Evolutionary conservation across 192 early-diverging fungal genomes (phyloP), one percentile per base, ranked within the genome.

Genomic region (Dimargaris xerosporica): DNA sequence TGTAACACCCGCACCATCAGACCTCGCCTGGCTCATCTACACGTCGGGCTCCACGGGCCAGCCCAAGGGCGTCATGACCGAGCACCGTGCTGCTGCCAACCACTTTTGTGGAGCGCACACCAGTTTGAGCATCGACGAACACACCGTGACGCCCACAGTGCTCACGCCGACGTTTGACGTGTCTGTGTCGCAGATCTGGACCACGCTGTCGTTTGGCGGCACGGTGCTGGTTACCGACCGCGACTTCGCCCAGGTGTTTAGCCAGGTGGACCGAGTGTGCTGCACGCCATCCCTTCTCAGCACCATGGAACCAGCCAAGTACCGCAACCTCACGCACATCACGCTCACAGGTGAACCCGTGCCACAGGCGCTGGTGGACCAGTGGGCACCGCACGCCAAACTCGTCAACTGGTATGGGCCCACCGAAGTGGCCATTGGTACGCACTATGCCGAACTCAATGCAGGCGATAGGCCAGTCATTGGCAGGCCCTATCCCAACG

Each of bases 321-420:
- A 60, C 58, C 58, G 34, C 41, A 44, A 43, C 11, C 39, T 60
- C 4, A 19, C 16, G 15, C 19, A 10, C 5, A 43, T 63, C n/a
- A 50, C 53, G 21, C 43, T 59, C 39, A 62, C 59, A n/a, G 59
- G 61, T 19, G 52, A 54, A 19, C 48, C 48, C 16, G 48, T 68
- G 41, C 1, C 44, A 1, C 30, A 39, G 7, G 41, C 48, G 44
- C 12, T 56, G 44, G 44, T 41, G 15, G 39, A 43, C n/a, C 5
- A 25, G 17, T 34, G 50, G 41, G 30, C 39, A 54, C 39, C 9
- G 6, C 23, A 56, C 29, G 34, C 34, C 21, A 26, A 31, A 12
- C 12, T 70, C 19, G 25, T 53, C 16, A 73, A 73, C 59, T 63
- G 46, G 3, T 73, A 73, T 39, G 71, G 72, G 5, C 71, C 73